Evolutionary conservation across 768 basidiomycete genomes (phyloP), one percentile per base, ranked within the genome.

Genomic region (Russula sp.): DNA sequence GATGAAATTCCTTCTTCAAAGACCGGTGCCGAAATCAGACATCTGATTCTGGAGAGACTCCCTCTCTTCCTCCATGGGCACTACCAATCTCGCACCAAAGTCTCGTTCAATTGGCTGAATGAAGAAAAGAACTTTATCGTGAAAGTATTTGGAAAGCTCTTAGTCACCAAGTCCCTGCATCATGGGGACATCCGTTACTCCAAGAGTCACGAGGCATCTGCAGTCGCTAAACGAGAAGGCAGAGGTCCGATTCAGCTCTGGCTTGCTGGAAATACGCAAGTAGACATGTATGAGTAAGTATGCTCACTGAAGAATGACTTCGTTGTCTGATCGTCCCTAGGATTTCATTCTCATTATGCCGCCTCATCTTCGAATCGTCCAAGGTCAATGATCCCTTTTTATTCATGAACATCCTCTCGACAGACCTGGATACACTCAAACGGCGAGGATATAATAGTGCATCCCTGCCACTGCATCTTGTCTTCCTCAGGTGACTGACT

Each of bases 11-110:
- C 71, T 45, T 73, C 78, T 45, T 77, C 80, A 0, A 80, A 78
- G 65, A 72, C 74, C 31, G 81, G 85, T 2, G 66, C 70, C 1
- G 83, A 87, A 10, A 80, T 79, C 10, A 83, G 84, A 3, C 68
- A 77, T 2, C 77, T 92, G 42, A 84, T 94, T 13, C 75, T 96
- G 32, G 90, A 98, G 74, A 78, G 95, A 37, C 76, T 97, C 20
- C 91, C 95, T 0, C 76, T 99, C 35, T 98, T 98, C 77, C 79
- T 98, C 5, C 88, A 96, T 57, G 96, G 98, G 69, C 89, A 94
- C 59, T 84, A 82, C 0, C 87, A 89, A 71, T 76, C 86, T 0
- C 80, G 78, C 22, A 83, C 84, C 0, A 77, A 77, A 42, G 80
- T 91, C 9, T 79, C 87, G 1, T 82, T 81, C 64, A 78, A 77